phyloP scores from a whole-genome alignment of 306 rosid genomes.

The Quercus variabilis region DNA sequence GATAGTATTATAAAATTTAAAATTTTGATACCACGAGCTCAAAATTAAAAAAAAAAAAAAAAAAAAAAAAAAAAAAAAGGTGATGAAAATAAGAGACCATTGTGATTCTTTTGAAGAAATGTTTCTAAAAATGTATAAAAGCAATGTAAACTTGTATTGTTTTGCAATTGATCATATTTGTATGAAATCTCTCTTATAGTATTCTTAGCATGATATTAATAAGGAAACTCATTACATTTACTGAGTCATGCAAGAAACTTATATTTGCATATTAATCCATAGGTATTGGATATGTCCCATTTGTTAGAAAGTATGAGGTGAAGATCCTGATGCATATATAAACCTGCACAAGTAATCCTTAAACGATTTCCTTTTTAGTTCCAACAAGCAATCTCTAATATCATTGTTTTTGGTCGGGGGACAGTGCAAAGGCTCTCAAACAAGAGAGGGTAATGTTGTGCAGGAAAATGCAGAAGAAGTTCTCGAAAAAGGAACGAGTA shows the following conservation, averaged over 20 bases:
- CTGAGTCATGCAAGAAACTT: too few species aligned
- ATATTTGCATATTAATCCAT: too few species aligned
- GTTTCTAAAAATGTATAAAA: background rate
- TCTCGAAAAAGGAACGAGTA: slow-evolving; percentile 52
- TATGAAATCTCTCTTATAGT: too few species aligned
- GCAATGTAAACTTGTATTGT: background rate
- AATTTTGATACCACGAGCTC: background rate
- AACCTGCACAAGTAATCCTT: background rate
- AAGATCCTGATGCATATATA: too few species aligned
- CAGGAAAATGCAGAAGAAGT: slow-evolving; percentile 64
- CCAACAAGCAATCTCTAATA: background rate
- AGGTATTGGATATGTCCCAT: too few species aligned
- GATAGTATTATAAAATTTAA: background rate
- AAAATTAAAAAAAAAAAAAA: background rate
- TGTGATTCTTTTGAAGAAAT: background rate
- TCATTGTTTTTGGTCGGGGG: background rate
- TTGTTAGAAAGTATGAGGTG: background rate
- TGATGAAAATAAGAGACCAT: background rate
- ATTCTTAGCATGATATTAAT: too few species aligned
- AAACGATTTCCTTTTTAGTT: background rate
- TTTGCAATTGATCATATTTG: background rate
- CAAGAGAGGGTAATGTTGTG: slow-evolving; percentile 81
- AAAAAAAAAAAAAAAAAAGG: background rate
- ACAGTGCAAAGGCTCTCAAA: slow-evolving; percentile 54
- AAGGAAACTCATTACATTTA: too few species aligned